phyloP scores from a whole-genome alignment of 495 filamentous ascomycete genomes.

The Tuber magnatum region DNA sequence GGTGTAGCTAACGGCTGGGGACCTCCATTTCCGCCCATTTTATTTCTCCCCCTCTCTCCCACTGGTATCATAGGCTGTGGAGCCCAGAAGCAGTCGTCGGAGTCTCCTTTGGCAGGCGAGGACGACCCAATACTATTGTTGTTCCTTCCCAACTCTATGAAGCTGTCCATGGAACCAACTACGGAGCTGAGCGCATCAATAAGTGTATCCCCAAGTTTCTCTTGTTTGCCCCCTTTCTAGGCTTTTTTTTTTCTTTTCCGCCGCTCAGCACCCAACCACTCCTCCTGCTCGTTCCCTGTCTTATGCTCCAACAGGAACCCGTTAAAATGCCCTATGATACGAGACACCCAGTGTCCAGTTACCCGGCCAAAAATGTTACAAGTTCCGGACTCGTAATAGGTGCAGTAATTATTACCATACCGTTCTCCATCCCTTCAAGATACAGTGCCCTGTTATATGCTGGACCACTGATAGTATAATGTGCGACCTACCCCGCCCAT shows the following conservation, averaged over 20 bases:
- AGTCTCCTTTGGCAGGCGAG: background rate
- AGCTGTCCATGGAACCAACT: background rate
- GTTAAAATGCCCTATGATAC: background rate
- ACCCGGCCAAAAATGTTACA: background rate
- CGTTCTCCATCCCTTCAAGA: background rate
- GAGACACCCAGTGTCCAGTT: background rate
- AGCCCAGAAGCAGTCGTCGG: background rate
- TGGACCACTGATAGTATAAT: background rate
- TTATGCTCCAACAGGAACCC: background rate
- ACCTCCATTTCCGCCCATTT: background rate
- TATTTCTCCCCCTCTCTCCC: background rate
- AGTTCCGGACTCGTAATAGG: background rate
- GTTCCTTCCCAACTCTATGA: background rate
- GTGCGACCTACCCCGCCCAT: background rate
- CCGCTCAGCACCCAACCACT: background rate
- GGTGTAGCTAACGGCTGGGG: background rate
- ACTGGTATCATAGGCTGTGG: background rate
- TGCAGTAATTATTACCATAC: background rate
- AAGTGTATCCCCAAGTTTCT: background rate
- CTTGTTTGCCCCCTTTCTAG: background rate
- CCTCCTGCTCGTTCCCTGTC: background rate
- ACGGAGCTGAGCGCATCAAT: background rate
- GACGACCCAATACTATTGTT: background rate
- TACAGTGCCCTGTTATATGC: background rate
- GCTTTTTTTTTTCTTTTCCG: background rate